Evolutionary conservation across 441 rosid genomes (phyloP).

Genomic region (Erysimum cheiri): DNA sequence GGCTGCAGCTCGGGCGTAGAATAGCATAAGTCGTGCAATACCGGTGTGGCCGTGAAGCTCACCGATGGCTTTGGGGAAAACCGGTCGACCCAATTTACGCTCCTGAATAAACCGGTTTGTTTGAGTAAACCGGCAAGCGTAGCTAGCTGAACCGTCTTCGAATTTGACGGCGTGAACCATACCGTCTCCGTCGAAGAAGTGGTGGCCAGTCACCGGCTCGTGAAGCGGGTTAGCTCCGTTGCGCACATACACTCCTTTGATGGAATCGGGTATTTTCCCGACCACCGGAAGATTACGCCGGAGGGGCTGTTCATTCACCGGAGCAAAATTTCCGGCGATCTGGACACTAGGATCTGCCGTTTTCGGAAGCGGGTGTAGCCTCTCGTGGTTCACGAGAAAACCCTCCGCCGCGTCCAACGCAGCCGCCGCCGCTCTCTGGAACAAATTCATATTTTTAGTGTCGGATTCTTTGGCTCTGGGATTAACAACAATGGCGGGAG

Average conservation of each 20-base stretch:
- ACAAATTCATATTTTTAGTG: constrained; percentile 50
- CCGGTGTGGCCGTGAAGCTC: constrained; percentile 82
- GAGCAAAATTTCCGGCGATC: constrained; percentile 73
- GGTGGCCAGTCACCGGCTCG: constrained; percentile 76
- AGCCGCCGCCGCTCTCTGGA: constrained; percentile 58
- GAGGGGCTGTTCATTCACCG: constrained; percentile 64
- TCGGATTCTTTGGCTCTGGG: constrained; percentile 37
- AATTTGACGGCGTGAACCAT: constrained; percentile 73
- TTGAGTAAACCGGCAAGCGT: constrained; percentile 72
- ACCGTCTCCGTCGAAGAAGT: constrained; percentile 82
- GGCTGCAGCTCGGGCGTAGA: constrained; percentile 62
- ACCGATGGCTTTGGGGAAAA: constrained; percentile 81
- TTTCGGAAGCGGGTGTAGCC: constrained; percentile 60
- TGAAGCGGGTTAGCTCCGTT: constrained; percentile 83
- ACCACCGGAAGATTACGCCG: constrained; percentile 51
- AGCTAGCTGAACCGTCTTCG: constrained; percentile 54
- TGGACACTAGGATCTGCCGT: constrained; percentile 65
- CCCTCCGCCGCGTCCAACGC: constrained; percentile 58
- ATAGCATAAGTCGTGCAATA: constrained; percentile 67
- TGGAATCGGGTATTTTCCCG: constrained; percentile 59
- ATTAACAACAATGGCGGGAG: constrained; percentile 44
- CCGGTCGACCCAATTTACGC: constrained; percentile 59
- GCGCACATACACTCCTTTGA: constrained; percentile 63
- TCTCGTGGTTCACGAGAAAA: constrained; percentile 57
- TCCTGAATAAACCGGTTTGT: constrained; percentile 67